Base-by-base conservation (phyloP, 139 green algal species). In the Parachlorella kessleri region DNA sequence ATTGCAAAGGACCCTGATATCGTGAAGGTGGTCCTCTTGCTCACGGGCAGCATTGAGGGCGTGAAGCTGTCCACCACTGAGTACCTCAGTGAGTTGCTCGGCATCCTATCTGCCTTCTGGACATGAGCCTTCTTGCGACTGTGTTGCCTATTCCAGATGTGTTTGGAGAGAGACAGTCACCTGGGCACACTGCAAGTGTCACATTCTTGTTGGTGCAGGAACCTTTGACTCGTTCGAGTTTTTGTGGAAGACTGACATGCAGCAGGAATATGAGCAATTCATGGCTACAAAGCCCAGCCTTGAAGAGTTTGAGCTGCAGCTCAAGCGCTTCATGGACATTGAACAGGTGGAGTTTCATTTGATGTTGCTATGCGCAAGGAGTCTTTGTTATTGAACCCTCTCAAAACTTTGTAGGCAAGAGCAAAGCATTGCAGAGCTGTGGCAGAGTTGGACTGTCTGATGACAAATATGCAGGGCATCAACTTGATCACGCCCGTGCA, bases 231-330 rank as follows among this genome's bases (percentile, higher is more conserved):
- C 84, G 63, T 98, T 94, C 80, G 83, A 88, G 18, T 98, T 97
- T 85, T 87, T 98, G 63, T 98, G 93, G 94, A 91, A 90, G 71
- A 82, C 88, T 67, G 88, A 95, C 88, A 86, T 98, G 81, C 89
- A 94, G 38, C 81, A 83, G n/a, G 89, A 93, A 84, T 95, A 91
- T 55, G 82, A 75, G 10, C 40, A 48, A 24, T 93, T 93, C 79
- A 89, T 93, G 86, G 38, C 75, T n/a, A 91, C 81, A 66, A 90
- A 89, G 48, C 94, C 94, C 35, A 90, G 80, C 1, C 87, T 98
- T 39, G 94, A 98, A 81, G 84, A 86, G 21, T 98, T 96, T 84
- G 94, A 98, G 89, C 84, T 77, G 26, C 91, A 97, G 86, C 91
- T 98, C 21, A 90, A 93, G 66, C 94, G 95, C 82, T 95, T 95